Conservation (phyloP, 2,329 filamentous ascomycete species). For the Epichloe amarillans region DNA sequence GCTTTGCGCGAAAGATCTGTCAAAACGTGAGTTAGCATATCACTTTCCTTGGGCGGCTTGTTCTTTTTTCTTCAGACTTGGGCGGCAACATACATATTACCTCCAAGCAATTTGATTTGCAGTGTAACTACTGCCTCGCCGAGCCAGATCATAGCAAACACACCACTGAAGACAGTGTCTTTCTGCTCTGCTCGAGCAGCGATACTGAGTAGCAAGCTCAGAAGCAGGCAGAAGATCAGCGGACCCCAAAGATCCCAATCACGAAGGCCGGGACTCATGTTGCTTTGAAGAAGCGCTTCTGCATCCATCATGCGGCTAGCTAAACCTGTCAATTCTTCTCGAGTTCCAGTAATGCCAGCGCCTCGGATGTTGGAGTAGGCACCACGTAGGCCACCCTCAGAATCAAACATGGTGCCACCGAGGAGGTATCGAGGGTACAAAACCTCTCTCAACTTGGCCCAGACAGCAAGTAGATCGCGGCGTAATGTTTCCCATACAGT, state of each 20-base stretch:
- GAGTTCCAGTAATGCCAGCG: conserved; percentile 43
- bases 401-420: conserved; percentile 50
- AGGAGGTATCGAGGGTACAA: conserved; percentile 92
- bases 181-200: conserved; percentile 68
- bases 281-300: conserved; percentile 47
- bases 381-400: conserved; percentile 39
- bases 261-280: conserved; percentile 78
- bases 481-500: conserved; percentile 94
- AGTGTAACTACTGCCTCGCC: conserved; percentile 94
- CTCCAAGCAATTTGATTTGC: conserved; percentile 91
- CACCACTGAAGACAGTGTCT: conserved; percentile 83
- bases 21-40: neutral
- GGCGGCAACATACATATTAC: conserved; percentile 69
- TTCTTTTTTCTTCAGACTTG: neutral
- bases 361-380: conserved; percentile 49
- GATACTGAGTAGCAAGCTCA: conserved; percentile 79
- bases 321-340: conserved; percentile 48
- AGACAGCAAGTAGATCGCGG: conserved; percentile 81
- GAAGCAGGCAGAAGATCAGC: conserved; percentile 78
- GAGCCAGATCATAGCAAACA: conserved; percentile 95
- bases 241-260: conserved; percentile 99
- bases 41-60: neutral
- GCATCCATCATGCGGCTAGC: conserved; percentile 50
- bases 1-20: conserved; percentile 91
- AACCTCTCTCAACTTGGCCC: conserved; percentile 97